Base-by-base conservation (phyloP, 768 basidiomycete genomes). In the Suillus decipiens region DNA sequence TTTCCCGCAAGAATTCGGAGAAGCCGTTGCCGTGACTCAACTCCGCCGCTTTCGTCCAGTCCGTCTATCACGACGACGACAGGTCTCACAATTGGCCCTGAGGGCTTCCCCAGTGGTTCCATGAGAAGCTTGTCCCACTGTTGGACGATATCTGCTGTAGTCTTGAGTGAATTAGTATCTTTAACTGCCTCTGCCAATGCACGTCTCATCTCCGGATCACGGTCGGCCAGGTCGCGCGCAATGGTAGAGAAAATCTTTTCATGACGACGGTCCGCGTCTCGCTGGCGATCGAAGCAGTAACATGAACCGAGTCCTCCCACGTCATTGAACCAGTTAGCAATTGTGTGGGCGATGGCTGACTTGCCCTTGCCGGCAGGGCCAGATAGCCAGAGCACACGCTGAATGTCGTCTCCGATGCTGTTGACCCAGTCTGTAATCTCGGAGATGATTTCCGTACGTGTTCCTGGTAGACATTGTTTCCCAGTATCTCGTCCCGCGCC, bases 41-140 rank as follows among this genome's bases (percentile, higher is more conserved):
- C 51, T 14, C 63, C 45, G 19, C 61, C 62, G 45, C 64, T 67
- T 45, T 65, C 68, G 50, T 70, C 67, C 10, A 72, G 45, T 14
- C 60, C 72, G 47, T 74, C 73, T 47, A 73, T 68, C 51, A 74
- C 60, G 28, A 72, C 55, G 17, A 71, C 56, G 14, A 73, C 63
- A 45, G 68, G 73, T 11, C 68, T 66, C 47, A 67, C 37, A 33
- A 5, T 33, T n/a, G 42, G 22, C 48, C 64, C 58, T 3, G 61
- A 66, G 10, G n/a, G 42, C 60, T 37, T 39, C 5, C 5, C 48
- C 5, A 12, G 70, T 64, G 22, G 59, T 59, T 59, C 51, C 39
- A 69, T 24, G 19, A 72, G 66, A n/a, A 70, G 60, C 7, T 64
- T 59, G 6, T 63, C 59, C 33, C 70, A 66, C 55, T 70, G 70